Percentiles rank a stretch among this genome's conserved stretches.
phyloP scores from a whole-genome alignment of 306 rosid genomes.

The Quercus berberidifolia region DNA sequence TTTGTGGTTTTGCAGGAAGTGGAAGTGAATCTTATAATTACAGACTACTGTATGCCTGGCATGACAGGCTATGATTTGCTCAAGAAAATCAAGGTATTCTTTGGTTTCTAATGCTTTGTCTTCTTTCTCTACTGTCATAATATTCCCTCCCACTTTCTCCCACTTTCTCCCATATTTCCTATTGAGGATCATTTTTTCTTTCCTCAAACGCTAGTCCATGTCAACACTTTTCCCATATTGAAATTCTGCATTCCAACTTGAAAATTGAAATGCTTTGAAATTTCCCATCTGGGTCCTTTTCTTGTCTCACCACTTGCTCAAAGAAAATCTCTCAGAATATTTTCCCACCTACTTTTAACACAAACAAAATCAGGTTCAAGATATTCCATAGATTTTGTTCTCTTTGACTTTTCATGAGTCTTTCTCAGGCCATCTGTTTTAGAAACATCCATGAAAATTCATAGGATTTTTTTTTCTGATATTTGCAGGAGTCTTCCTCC shows the following conservation, averaged over 20 bases:
- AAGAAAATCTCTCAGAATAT: conserved; percentile 28
- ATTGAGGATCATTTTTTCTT: conserved; percentile 14
- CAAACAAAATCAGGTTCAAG: conserved; percentile 31
- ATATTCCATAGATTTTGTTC: conserved; percentile 21
- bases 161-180: conserved; percentile 15
- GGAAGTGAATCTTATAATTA: conserved; percentile 88
- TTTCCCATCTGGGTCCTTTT: conserved; percentile 25
- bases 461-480: conserved; percentile 32
- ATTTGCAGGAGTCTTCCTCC: conserved; percentile 80
- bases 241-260: conserved; percentile 18
- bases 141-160: conserved; percentile 20
- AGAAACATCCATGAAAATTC: conserved; percentile 17
- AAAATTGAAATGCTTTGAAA: conserved; percentile 10
- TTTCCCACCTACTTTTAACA: conserved; percentile 24
- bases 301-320: conserved; percentile 17
- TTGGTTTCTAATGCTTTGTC: conserved; percentile 28
- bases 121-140: conserved; percentile 22
- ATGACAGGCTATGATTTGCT: conserved; percentile 98
- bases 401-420: background rate
- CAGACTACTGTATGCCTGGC: conserved; percentile 98
- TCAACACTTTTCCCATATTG: conserved; percentile 13
- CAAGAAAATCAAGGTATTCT: conserved; percentile 79
- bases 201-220: background rate
- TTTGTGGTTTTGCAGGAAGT: conserved; percentile 49
- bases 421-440: conserved; percentile 21